Conservation (phyloP, 208 protist species). For the Leishmania mexicana region DNA sequence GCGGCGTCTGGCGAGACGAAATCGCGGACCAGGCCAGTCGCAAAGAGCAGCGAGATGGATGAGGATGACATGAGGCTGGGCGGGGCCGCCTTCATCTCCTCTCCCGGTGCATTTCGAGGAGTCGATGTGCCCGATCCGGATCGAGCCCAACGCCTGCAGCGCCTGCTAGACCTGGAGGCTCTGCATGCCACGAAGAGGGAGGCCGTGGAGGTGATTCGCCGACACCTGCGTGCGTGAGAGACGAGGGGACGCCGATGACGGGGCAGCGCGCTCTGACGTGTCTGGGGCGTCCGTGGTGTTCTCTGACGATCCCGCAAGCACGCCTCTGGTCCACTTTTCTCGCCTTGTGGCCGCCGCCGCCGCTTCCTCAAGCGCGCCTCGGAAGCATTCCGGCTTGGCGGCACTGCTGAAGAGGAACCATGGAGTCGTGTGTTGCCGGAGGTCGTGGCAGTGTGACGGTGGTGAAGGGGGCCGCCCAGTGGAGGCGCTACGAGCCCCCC, state of each 20-base stretch:
- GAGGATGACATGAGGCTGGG: not conserved
- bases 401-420: not conserved
- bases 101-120: not conserved
- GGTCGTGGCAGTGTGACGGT: not conserved
- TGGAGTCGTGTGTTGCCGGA: not conserved
- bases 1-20: not conserved
- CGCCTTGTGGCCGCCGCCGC: not conserved
- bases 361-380: not conserved
- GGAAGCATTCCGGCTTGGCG: not conserved
- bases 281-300: not conserved
- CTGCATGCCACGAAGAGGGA: constrained; percentile 54
- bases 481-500: not conserved
- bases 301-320: not conserved
- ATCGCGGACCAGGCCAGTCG: not conserved
- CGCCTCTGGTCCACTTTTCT: not conserved
- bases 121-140: constrained; percentile 18
- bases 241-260: not conserved
- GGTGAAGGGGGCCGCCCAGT: not conserved
- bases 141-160: constrained; percentile 32
- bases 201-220: constrained; percentile 53
- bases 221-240: constrained; percentile 37
- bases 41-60: constrained; percentile 3
- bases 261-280: not conserved
- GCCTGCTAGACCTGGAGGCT: constrained; percentile 61
- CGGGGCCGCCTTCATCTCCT: not conserved